phyloP scores from a whole-genome alignment of 139 green algal genomes.

The Pseudopediastrum boryanum region DNA sequence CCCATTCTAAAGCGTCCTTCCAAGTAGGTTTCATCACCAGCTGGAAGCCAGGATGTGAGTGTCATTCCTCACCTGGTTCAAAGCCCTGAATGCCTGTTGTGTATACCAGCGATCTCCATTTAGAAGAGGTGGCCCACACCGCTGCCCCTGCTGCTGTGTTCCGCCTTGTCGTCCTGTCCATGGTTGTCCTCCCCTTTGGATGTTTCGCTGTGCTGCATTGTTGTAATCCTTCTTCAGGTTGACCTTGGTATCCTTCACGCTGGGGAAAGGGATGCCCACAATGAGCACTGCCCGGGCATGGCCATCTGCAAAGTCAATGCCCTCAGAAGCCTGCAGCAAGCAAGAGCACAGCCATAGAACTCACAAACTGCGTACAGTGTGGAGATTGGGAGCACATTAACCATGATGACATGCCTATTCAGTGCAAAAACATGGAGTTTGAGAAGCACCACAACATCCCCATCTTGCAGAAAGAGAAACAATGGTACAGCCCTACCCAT shows the following conservation, averaged over 20 bases:
- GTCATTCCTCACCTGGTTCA: slow-evolving; percentile 80
- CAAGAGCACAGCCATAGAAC: too few species aligned
- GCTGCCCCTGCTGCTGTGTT: slow-evolving; percentile 9
- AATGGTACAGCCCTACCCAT: too few species aligned
- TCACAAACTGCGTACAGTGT: too few species aligned
- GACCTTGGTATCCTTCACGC: slow-evolving; percentile 79
- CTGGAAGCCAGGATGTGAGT: too few species aligned
- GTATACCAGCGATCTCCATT: slow-evolving; percentile 86
- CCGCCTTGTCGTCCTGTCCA: slow-evolving; percentile 1
- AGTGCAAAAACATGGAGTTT: too few species aligned
- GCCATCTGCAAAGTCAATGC: slow-evolving; percentile 94
- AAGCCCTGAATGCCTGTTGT: slow-evolving; percentile 92
- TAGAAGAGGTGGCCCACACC: slow-evolving; percentile 32
- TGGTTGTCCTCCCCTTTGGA: slow-evolving; percentile 27
- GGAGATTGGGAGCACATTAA: too few species aligned
- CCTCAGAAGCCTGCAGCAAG: slow-evolving; percentile 93
- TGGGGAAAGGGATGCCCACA: slow-evolving; percentile 93
- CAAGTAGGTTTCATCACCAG: too few species aligned
- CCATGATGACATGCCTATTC: too few species aligned
- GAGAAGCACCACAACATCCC: too few species aligned
- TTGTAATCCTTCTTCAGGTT: slow-evolving; percentile 87
- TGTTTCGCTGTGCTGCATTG: slow-evolving; percentile 32
- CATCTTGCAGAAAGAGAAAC: too few species aligned
- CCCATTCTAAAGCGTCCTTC: too few species aligned
- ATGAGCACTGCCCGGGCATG: slow-evolving; percentile 90